These are phyloP conservation scores for Rhinocladiella mackenziei DNA, from an alignment of 2,329 filamentous ascomycete genomes.

Conservation along the genomic window DNA sequence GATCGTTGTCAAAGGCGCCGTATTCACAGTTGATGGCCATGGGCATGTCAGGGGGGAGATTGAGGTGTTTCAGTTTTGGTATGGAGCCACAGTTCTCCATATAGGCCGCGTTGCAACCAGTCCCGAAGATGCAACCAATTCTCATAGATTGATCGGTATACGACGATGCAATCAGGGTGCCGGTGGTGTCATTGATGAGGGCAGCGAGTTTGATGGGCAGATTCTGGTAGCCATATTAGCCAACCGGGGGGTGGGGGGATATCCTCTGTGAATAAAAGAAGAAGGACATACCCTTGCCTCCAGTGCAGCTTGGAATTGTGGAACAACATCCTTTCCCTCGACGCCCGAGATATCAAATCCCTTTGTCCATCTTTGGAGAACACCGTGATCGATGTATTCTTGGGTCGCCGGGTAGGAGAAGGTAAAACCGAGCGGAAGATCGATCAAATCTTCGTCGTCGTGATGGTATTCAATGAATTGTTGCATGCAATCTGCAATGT, in stretches of 20 bases:
- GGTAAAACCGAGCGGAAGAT: conserved; percentile 81
- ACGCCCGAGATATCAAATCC: conserved; percentile 92
- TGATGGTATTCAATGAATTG: conserved; percentile 88
- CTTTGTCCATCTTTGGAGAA: conserved; percentile 95
- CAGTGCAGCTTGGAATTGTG: conserved; percentile 77
- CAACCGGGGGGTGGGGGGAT: not conserved
- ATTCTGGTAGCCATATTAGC: conserved; percentile 19
- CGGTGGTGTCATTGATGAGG: conserved; percentile 95
- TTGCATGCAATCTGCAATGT: conserved; percentile 86
- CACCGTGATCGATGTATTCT: conserved; percentile 86
- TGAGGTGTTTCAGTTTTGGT: conserved; percentile 88
- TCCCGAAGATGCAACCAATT: conserved; percentile 97
- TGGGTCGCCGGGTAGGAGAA: conserved; percentile 95
- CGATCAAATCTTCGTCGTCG: conserved; percentile 56
- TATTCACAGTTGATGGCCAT: conserved; percentile 99
- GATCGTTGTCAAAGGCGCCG: conserved; percentile 94
- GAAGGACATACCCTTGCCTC: conserved; percentile 55
- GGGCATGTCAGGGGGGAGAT: conserved; percentile 74
- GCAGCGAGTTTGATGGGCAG: conserved; percentile 75
- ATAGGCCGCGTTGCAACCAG: conserved; percentile 96
- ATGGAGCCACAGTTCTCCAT: conserved; percentile 91
- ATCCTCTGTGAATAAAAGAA: not conserved
- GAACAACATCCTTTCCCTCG: conserved; percentile 85
- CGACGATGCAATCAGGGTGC: conserved; percentile 90
- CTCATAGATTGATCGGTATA: conserved; percentile 93